Evolutionary conservation across 2,329 filamentous ascomycete species (phyloP), one percentile per base, ranked within the genome.

Genomic region (Fusarium humuli): DNA sequence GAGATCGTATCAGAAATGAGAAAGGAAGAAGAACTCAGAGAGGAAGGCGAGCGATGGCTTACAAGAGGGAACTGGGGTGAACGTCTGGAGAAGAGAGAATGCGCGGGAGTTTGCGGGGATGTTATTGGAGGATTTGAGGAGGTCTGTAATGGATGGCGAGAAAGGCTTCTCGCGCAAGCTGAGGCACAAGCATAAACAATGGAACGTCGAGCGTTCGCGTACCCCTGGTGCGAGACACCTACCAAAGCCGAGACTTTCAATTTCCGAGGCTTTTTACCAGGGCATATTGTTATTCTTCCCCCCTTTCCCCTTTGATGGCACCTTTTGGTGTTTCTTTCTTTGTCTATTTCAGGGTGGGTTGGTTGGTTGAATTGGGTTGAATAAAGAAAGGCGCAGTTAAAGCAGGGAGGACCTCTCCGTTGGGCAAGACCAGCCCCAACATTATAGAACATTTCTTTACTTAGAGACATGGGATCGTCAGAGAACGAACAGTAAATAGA

Each of bases 81-180:
- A 72, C 87, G 92, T 57, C 80, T 98, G 37, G 84, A 88, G 69
- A 90, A 89, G 57, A 87, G 95, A 57, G 94, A 97, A 79, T 97
- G 94, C 67, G 94, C 92, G 10, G 86, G 86, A 23, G 92, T 95
- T 16, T 98, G 96, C 79, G 87, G 90, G 7, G 94, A 97, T 65
- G 94, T 99, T 2, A 91, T 98, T 34, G 91, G 91, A 47, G 96
- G 96, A 0, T 98, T 99, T 76, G 95, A 98, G 79, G 91, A 94
- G 77, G 90, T 95, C 2, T 98, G 94, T 81, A 91, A 94, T 61
- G 88, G 89, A 60, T 96, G 94, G 92, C 88, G 94, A 77, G 89
- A 90, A 76, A 88, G 92, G 72, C 81, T 97, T 49, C 86, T 94
- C 65, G 90, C 87, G 16, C 87, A 90, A 76, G 87, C 86, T n/a